A percentile compares a stretch with the other conserved stretches of the same genome.
Conservation (phyloP, 176 grass and related monocot species). For the Oryza australiensis region DNA sequence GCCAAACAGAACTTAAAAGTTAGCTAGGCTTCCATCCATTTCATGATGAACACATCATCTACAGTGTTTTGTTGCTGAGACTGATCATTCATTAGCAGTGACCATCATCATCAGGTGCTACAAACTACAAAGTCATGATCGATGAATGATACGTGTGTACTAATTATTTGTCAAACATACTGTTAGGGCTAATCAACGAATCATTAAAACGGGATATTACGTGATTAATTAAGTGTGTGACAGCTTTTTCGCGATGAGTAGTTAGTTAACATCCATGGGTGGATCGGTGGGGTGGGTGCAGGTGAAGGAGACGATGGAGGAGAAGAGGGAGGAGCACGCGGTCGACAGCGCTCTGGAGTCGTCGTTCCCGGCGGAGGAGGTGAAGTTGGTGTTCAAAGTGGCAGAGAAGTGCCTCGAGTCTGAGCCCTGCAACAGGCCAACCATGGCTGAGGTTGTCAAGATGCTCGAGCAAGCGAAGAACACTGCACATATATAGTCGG, state of each 20-base stretch:
- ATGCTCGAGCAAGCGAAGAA: slow-evolving; percentile 57
- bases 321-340: slow-evolving; percentile 65
- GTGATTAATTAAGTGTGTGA: no score
- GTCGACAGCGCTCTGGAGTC: slow-evolving; percentile 50
- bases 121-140: neutral
- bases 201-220: neutral
- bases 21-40: neutral
- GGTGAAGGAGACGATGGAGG: slow-evolving; percentile 72
- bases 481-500: neutral
- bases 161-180: neutral
- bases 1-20: no score
- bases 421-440: slow-evolving; percentile 60
- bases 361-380: slow-evolving; percentile 40
- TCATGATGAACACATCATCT: neutral
- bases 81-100: neutral
- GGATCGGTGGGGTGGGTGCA: slow-evolving; percentile 7
- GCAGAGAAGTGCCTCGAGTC: slow-evolving; percentile 72
- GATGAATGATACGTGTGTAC: neutral
- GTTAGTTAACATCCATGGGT: neutral
- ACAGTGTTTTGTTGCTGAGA: neutral
- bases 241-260: no score
- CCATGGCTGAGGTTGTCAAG: slow-evolving; percentile 65
- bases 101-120: neutral
- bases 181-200: neutral
- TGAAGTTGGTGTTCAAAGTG: slow-evolving; percentile 55